phyloP scores from a whole-genome alignment of 148 eudicot species.

The Rhododendron mucronatum region DNA sequence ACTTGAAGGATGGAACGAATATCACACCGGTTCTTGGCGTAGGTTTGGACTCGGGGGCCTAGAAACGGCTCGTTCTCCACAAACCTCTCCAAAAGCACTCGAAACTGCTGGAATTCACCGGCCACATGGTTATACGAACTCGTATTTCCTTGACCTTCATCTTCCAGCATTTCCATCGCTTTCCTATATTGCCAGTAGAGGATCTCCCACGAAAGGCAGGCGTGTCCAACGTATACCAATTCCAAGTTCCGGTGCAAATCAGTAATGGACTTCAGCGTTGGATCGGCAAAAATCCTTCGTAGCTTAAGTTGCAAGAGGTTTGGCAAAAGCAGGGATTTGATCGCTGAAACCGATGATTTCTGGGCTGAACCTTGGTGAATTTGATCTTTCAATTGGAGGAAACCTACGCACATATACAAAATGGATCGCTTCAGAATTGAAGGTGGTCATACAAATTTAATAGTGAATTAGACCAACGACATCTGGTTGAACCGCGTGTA shows the following conservation, averaged over 20 bases:
- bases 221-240: conserved; percentile 66
- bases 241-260: conserved; percentile 67
- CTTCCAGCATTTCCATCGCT: conserved; percentile 41
- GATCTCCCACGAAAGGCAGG: conserved; percentile 89
- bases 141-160: conserved; percentile 34
- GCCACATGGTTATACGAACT: conserved; percentile 58
- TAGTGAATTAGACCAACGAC: not conserved
- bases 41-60: conserved; percentile 65
- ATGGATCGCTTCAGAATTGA: not conserved
- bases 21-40: conserved; percentile 49
- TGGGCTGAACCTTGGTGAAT: conserved; percentile 33
- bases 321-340: conserved; percentile 40
- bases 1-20: conserved; percentile 59
- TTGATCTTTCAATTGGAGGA: conserved; percentile 62
- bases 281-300: conserved; percentile 54
- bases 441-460: not conserved
- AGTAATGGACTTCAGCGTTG: conserved; percentile 39
- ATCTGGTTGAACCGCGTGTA: not conserved
- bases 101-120: conserved; percentile 75
- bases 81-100: conserved; percentile 72
- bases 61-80: conserved; percentile 76
- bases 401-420: conserved; percentile 29
- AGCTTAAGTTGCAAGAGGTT: conserved; percentile 52
- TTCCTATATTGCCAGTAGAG: conserved; percentile 68
- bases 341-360: conserved; percentile 37